Percentiles rank a stretch among this genome's conserved stretches.
Conservation (phyloP, 2,329 filamentous ascomycete species). For the Fusarium sp. region DNA sequence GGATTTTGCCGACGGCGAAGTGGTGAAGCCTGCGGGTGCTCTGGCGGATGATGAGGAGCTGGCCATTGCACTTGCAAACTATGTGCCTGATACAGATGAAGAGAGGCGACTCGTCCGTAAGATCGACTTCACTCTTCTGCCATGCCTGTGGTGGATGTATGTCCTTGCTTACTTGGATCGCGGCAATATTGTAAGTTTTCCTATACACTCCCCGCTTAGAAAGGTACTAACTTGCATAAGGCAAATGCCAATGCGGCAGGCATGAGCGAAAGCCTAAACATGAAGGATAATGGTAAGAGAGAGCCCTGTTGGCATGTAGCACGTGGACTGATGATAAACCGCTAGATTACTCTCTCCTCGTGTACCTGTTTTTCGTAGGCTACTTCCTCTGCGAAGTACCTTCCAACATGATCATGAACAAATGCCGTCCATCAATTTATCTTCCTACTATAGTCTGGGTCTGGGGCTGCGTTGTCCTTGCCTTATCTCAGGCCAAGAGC, state of each 20-base stretch:
- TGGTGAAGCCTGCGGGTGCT: background rate
- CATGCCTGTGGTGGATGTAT: conserved; percentile 55
- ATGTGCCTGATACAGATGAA: conserved; percentile 22
- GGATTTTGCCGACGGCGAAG: background rate
- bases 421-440: conserved; percentile 61
- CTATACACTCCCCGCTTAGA: accelerated
- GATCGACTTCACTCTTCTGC: conserved; percentile 60
- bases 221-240: background rate
- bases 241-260: conserved; percentile 1
- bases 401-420: conserved; percentile 63
- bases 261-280: background rate
- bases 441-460: conserved; percentile 60
- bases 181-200: conserved; percentile 43
- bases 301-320: background rate
- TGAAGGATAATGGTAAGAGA: background rate
- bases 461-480: conserved; percentile 54
- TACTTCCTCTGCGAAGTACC: conserved; percentile 66
- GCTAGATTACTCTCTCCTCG: background rate
- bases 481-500: conserved; percentile 60
- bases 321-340: too few species aligned
- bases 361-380: conserved; percentile 58
- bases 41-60: conserved; percentile 3
- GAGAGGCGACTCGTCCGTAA: conserved; percentile 56
- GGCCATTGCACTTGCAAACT: conserved; percentile 3
- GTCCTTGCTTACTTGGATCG: conserved; percentile 46